Evolutionary conservation across 805 yeast species (phyloP), one percentile per base, ranked within the genome.

Genomic region (Teunomyces kruisii): DNA sequence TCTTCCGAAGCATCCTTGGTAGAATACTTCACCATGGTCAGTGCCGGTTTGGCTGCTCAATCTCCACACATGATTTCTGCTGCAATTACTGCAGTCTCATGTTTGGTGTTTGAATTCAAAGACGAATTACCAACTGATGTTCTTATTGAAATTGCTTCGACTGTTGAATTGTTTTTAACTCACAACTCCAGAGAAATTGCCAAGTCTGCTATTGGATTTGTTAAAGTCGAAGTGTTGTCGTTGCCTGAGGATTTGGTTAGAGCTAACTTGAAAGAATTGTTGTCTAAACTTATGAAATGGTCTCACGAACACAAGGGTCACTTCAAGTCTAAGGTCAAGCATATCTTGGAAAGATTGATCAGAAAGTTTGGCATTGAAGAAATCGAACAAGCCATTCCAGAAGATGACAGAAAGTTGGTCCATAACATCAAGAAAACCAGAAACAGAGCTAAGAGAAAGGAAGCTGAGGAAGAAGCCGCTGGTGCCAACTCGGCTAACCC

Each of bases 61-160:
- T 79, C 94, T 26, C 92, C 95, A 29, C 96, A 92, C 69, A 92
- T 92, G 97, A 87, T 94, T 27, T 88, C 96, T 58, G 97, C 98
- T n/a, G 57, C 76, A 35, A 83, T 94, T 55, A 90, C 96, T 6
- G 95, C 97, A 0, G 72, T 92, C 44, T 84, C 96, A 37, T 84
- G 97, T 59, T 70, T 92, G 37, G 75, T 94, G 32, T 92, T 83
- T 65, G 97, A 94, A 67, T 95, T 88, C 69, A 84, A 84, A 56
- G 79, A 79, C 43, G 70, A 73, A 30, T 73, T 94, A 49, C 79
- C 82, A 9, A 56, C 70, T 19, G 84, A 80, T 10, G 72, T 83
- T 42, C 68, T 89, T 35, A 61, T 79, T 51, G 98, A 94, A 59
- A 72, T 94, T 35, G 80, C 88, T 17, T 83, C 90, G 9, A 90